Base-by-base conservation (phyloP, 495 filamentous ascomycete species). In the Neurospora tetraspora region DNA sequence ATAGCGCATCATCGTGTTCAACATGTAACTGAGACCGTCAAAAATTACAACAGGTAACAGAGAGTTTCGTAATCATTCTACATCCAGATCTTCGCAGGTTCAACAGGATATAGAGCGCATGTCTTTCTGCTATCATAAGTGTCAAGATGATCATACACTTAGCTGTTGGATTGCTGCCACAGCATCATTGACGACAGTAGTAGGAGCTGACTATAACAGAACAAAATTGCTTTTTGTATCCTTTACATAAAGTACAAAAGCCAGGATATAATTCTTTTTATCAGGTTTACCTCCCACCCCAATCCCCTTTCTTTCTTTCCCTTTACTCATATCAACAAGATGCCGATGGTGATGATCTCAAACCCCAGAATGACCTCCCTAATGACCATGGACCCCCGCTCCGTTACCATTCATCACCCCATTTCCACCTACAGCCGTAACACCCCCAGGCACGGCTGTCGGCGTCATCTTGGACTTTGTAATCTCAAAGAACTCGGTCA, bases 401-500 rank as follows among this genome's bases (percentile, higher is more conserved):
- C 53, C 53, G 34, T 61, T 31, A 27, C 53, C 27, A 61, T 61
- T 61, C 53, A 53, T 27, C 45, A 53, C 20, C 0, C 20, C 20
- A 7, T 53, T 53, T 20, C 45, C 45, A 23, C 45, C 45, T 9
- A 61, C 53, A 31, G 53, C 53, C 23, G 53, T 34, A 61, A 61
- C 53, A 31, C 53, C 53, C 23, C 53, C 53, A 7, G 53, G 53
- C 2, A 61, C 53, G 1, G 53, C 53, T 38, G 42, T 16, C 18
- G 53, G 53, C 18, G 53, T 59, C 37, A 77, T 77, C 73, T 84
- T 84, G 53, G 82, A 78, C 77, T 85, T 89, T 8, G 87, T 88
- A 70, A 88, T 87, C 74, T 86, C 85, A 72, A 88, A 89, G 74
- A 87, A 87, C 75, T 88, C 84, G 68, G 82, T 84, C 73, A 87